Evolutionary conservation across 2,329 filamentous ascomycete species (phyloP).

Genomic region (Penicillium sp.): DNA sequence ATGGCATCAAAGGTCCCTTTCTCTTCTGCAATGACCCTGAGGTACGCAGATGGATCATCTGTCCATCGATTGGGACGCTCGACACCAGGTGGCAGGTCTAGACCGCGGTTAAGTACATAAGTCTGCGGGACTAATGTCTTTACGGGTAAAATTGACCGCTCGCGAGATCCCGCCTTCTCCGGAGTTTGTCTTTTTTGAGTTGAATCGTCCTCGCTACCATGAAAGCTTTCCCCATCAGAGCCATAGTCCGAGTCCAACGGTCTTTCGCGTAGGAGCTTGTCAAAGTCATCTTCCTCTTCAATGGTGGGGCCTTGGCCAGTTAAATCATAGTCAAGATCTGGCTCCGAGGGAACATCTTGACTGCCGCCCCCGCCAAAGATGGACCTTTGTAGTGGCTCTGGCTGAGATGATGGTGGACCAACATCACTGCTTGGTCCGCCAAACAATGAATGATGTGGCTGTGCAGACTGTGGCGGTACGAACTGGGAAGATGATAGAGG

Average conservation of each 20-base stretch:
- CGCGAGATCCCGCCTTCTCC: no score
- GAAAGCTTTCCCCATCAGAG: conserved; percentile 28
- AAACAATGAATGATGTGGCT: conserved; percentile 19
- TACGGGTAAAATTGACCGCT: not conserved
- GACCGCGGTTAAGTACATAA: conserved; percentile 21
- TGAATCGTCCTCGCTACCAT: conserved; percentile 16
- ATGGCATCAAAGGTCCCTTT: conserved; percentile 64
- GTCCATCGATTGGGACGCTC: conserved; percentile 57
- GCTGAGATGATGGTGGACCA: conserved; percentile 30
- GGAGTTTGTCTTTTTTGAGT: conserved; percentile 1
- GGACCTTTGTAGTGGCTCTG: conserved; percentile 22
- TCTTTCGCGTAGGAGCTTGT: conserved; percentile 23
- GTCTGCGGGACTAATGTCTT: not conserved
- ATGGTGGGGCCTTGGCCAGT: conserved; percentile 5
- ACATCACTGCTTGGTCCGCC: conserved; percentile 26
- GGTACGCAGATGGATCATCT: conserved; percentile 68
- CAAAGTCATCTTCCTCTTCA: conserved; percentile 17
- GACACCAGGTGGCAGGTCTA: conserved; percentile 18
- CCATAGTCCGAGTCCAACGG: conserved; percentile 18
- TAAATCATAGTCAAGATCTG: conserved; percentile 8
- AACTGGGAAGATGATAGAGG: conserved; percentile 19
- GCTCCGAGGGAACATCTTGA: conserved; percentile 20
- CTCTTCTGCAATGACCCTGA: conserved; percentile 86
- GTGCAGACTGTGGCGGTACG: conserved; percentile 21
- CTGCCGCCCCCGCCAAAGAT: conserved; percentile 31